Conservation (phyloP, 371 early-diverging fungal genomes). For the Entomophthora muscae region DNA sequence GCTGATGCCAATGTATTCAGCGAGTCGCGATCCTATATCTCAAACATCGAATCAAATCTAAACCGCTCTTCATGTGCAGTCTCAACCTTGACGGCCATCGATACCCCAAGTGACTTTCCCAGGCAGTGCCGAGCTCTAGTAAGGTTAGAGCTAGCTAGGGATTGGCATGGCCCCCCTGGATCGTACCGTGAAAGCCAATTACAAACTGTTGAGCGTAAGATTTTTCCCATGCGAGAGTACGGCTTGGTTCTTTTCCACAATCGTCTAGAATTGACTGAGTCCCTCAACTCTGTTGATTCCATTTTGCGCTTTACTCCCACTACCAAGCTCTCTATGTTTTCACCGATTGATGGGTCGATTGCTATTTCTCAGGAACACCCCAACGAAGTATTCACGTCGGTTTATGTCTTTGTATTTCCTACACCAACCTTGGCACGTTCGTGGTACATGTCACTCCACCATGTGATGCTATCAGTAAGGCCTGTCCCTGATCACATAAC, state of each 20-base stretch:
- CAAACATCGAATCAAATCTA: too few relatives aligned
- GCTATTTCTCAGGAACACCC: background rate
- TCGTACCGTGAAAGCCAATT: background rate
- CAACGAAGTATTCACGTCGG: background rate
- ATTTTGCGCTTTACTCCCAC: background rate
- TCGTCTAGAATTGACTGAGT: background rate
- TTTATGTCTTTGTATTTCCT: slow-evolving; percentile 2
- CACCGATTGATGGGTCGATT: background rate
- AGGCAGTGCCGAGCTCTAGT: slow-evolving; percentile 1
- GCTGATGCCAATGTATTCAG: too few relatives aligned
- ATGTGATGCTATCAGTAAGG: background rate
- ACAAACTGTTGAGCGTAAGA: background rate
- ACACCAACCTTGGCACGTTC: background rate
- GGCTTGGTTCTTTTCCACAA: slow-evolving; percentile 3
- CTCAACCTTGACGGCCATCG: background rate
- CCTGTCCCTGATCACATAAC: background rate
- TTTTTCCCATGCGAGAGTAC: background rate
- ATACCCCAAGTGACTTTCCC: background rate
- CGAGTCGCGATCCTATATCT: background rate
- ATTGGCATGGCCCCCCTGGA: slow-evolving; percentile 2
- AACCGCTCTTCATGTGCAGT: background rate
- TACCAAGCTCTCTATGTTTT: background rate
- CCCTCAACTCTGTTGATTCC: background rate
- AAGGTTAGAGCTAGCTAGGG: background rate
- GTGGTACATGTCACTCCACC: slow-evolving; percentile 4